Evolutionary conservation across 192 early-diverging fungal genomes (phyloP), one percentile per base, ranked within the genome.

Genomic region (Coemansia sp.): DNA sequence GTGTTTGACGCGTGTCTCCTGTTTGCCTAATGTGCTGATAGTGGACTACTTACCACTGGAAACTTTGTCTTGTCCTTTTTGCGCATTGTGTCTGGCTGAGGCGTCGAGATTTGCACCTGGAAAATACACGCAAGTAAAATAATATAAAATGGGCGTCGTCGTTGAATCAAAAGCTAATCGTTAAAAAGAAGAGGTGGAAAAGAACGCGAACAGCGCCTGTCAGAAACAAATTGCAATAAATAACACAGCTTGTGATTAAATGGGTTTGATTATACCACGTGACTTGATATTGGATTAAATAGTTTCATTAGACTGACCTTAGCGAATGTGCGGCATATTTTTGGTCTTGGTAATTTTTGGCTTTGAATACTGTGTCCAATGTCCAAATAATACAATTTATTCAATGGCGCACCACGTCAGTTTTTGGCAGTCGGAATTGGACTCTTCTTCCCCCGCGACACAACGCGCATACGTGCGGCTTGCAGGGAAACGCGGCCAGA

Each of bases 61-160:
- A 94, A 94, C 78, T 92, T 94, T 29, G 93, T 94, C 75, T 92
- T 93, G 82, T 94, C 91, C 65, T 91, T 92, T 64, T 92, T 92
- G 60, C 89, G 87, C 93, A 93, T 94, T 22, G 5, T 41, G 57
- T 16, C 38, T 45, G 56, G 29, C 21, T 38, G 12, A 2, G 21
- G 29, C 37, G 55, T 57, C 55, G 6, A 37, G 29, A 29, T 55
- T 55, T 55, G 27, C 12, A n/a, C 14, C 14, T n/a, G 29, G 27
- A 14, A 27, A 55, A 29, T 55, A 26, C 29, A 26, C 10, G 23
- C 31, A 55, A 55, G 27, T 26, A 55, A 16, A 29, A 55, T 14
- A 55, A 26, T 29, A 22, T 12, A 7, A 53, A 53, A 26, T 25
- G 53, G 14, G 22, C 16, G 22, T 53, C 17, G 23, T 26, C 25